Base-by-base conservation (phyloP, 345 rosid genomes). In the Odontarrhena argentea region DNA sequence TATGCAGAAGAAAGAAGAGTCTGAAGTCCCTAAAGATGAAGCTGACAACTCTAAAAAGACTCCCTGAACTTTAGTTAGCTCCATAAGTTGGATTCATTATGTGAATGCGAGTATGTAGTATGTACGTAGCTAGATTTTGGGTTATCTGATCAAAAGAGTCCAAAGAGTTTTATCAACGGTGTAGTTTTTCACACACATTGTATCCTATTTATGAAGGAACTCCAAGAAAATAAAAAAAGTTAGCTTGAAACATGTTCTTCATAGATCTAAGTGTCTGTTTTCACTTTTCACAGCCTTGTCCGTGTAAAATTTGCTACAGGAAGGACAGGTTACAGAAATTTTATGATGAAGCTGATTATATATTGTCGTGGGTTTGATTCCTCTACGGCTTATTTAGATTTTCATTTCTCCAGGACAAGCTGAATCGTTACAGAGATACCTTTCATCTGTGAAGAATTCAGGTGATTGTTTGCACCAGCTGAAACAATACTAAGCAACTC, bases 1-100 rank as follows among this genome's bases (percentile, higher is more conserved):
- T 62, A 74, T 81, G 86, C 86, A 82, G 67, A 80, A 69, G 74
- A 81, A 85, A 52, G 76, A 71, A 52, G 83, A 81, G 49, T 34
- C 85, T 32, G 35, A 82, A 51, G 52, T 3, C 15, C 65, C 55
- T 13, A 14, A 3, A 47, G 59, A 67, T 60, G 53, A 67, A 53
- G 26, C 73, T 26, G 65, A 74, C 51, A 59, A 60, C 22, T 73
- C 72, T 45, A 52, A 66, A 45, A 73, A 66, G 45, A 59, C 67
- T 40, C 38, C 46, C n/a, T 74, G 53, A 74, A 5, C 8, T 26
- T 18, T 46, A 47, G 49, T 25, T 36, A 59, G 66, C 51, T 65
- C 49, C 60, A 15, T 45, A 64, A 49, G 57, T 10, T 41, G 59
- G 76, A 44, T 60, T 53, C 24, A 34, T 65, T 43, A 11, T 68